Conservation (phyloP, 2,329 filamentous ascomycete species). For the Phaeophleospora eucalypticola region DNA sequence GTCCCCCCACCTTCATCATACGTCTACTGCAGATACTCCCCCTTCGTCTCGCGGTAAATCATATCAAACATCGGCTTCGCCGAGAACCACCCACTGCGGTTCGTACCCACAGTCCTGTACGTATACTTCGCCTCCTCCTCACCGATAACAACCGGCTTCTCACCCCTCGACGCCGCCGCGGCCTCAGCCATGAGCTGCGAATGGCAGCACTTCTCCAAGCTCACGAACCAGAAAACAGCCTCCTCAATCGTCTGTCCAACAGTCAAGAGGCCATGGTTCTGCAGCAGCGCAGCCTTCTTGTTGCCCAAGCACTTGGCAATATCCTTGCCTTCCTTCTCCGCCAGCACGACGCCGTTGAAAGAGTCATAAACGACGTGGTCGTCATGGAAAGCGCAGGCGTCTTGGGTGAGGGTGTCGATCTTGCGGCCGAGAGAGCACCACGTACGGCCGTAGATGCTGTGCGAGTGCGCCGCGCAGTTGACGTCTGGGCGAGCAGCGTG, state of each 20-base stretch:
- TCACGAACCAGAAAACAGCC: constrained; percentile 39
- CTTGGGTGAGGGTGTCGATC: constrained; percentile 46
- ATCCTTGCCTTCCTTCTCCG: constrained; percentile 41
- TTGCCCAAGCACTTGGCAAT: constrained; percentile 41
- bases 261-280: constrained; percentile 46
- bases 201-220: constrained; percentile 40
- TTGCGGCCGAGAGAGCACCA: constrained; percentile 41
- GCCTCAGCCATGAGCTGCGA: constrained; percentile 52
- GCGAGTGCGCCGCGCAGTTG: constrained; percentile 43
- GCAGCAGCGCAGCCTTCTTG: constrained; percentile 40
- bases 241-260: constrained; percentile 40
- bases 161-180: constrained; percentile 58
- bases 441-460: constrained; percentile 43
- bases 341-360: constrained; percentile 47
- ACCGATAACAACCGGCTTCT: constrained; percentile 61
- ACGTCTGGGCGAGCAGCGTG: constrained; percentile 43
- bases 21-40: constrained; percentile 48
- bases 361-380: constrained; percentile 40
- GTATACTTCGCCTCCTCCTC: constrained; percentile 66
- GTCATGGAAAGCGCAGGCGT: constrained; percentile 41
- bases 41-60: constrained; percentile 57
- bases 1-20: no score
- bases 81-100: constrained; percentile 63
- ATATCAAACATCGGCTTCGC: constrained; percentile 69
- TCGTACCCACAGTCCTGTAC: constrained; percentile 60